Evolutionary conservation across 106 monocot genomes (phyloP).

Genomic region (Posidonia australis): DNA sequence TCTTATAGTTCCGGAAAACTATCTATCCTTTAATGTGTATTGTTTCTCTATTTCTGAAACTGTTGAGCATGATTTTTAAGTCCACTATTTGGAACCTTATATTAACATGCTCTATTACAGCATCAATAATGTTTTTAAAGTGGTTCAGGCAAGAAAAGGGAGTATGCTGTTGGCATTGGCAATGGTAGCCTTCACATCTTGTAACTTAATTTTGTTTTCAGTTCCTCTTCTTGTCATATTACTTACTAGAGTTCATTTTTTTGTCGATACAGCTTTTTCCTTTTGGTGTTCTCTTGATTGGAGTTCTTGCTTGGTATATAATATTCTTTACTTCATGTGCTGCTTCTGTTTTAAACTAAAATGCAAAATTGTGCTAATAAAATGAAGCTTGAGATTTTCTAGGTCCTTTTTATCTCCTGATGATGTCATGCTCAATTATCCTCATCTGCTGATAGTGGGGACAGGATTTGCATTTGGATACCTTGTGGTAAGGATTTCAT

Average conservation of each 20-base stretch:
- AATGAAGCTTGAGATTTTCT: slow-evolving; percentile 2
- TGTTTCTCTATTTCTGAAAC: background rate
- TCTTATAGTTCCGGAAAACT: background rate
- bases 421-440: slow-evolving; percentile 78
- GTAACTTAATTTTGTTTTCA: background rate
- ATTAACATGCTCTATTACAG: slow-evolving; percentile 26
- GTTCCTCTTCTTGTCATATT: background rate
- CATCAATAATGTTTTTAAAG: slow-evolving; percentile 65
- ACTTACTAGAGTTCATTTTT: background rate
- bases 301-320: slow-evolving; percentile 72
- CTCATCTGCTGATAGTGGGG: slow-evolving; percentile 83
- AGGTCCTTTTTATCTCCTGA: slow-evolving; percentile 82
- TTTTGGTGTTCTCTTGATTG: slow-evolving; percentile 57
- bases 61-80: background rate
- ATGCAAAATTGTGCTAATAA: background rate
- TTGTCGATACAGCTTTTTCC: slow-evolving; percentile 59
- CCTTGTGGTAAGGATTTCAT: slow-evolving; percentile 71
- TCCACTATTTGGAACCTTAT: background rate
- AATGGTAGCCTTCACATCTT: slow-evolving; percentile 51
- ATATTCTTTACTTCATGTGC: background rate
- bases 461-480: slow-evolving; percentile 99
- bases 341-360: background rate
- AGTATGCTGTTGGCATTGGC: slow-evolving; percentile 87
- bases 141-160: slow-evolving; percentile 76
- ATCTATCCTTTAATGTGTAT: background rate